Base-by-base conservation (phyloP, 495 filamentous ascomycete genomes). In the Staphylotrichum tortipilum region DNA sequence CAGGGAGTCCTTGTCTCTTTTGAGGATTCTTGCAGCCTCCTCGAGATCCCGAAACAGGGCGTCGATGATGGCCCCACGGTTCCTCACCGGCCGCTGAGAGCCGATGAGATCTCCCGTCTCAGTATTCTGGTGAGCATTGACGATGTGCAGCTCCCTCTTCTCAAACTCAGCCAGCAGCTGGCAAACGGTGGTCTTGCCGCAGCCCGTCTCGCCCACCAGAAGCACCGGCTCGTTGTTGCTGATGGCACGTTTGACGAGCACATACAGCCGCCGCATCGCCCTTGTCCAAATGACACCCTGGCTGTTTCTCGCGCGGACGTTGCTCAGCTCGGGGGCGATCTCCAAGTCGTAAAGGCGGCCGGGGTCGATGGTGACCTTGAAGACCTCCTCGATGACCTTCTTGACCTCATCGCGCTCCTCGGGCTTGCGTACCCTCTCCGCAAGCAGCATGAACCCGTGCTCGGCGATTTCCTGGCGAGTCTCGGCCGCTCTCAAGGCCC, bases 51-150 rank as follows among this genome's bases (percentile, higher is more conserved):
- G 68, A 5, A 66, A 62, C 21, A 99, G 71, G 19, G 82, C 67
- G 21, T 78, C 74, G 44, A 88, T 72, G 33, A 91, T 78, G 9
- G 76, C 77, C 35, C 81, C 76, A 36, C 89, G 79, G 57, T 95
- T 95, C 54, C 94, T 77, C 31, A 96, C 80, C 5, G 94, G 94
- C 50, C 94, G 71, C 66, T 97, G 94, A 3, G 92, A 88, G 47
- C 94, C 94, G 54, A 99, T 96, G 14, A 99, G 77, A 68, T 99
- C 94, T 8, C 94, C 89, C 1, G 92, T 95, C 64, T 99, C 94
- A 9, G 91, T 83, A 54, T 96, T 99, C 55, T 95, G 89, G 63
- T 99, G 94, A 8, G 94, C 94, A 68, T 97, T 99, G 57, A 97
- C 82, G 58, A 89, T 94, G 54, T 88, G 79, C 38, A 99, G 67